A percentile compares a stretch with the other conserved stretches of the same genome.
Conservation (phyloP, 2,329 filamentous ascomycete genomes). For the Penicillium sp. region DNA sequence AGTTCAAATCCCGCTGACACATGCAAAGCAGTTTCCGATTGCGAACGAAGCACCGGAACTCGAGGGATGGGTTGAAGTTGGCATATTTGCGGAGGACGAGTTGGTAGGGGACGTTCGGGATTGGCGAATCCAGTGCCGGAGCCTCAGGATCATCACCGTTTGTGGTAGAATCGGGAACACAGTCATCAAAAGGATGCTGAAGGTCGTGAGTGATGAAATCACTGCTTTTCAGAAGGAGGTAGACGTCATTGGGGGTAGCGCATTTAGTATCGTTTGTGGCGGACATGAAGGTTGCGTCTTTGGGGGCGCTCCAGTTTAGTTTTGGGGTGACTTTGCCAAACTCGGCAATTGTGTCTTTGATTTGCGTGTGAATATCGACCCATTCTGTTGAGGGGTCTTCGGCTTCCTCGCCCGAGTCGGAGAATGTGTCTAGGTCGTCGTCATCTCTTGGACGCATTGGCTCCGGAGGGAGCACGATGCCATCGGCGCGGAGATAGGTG, state of each 20-base stretch:
- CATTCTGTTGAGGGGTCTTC: conserved; percentile 57
- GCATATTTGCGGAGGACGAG: conserved; percentile 88
- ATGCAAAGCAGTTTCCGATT: conserved; percentile 76
- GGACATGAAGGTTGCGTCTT: conserved; percentile 92
- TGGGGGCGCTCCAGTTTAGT: conserved; percentile 95
- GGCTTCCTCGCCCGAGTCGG: conserved; percentile 59
- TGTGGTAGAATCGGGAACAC: conserved; percentile 40
- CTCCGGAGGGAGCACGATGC: conserved; percentile 72
- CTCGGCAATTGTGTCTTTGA: conserved; percentile 74
- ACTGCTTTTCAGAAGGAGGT: conserved; percentile 89
- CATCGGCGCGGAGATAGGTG: conserved; percentile 85
- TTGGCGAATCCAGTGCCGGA: conserved; percentile 9
- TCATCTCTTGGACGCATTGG: conserved; percentile 34
- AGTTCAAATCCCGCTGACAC: conserved; percentile 84
- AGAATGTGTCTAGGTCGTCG: conserved; percentile 53
- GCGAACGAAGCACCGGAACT: conserved; percentile 95
- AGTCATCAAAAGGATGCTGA: conserved; percentile 87
- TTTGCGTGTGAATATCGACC: conserved; percentile 72
- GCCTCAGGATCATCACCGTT: conserved; percentile 3
- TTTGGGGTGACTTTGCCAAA: conserved; percentile 88
- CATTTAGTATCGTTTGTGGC: conserved; percentile 90
- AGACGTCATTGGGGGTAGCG: conserved; percentile 83
- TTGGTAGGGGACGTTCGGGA: conserved; percentile 65
- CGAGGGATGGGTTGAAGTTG: conserved; percentile 82
- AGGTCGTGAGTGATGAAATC: conserved; percentile 94